Evolutionary conservation across 768 basidiomycete genomes (phyloP).

Genomic region (Dacryopinax primogenitus): DNA sequence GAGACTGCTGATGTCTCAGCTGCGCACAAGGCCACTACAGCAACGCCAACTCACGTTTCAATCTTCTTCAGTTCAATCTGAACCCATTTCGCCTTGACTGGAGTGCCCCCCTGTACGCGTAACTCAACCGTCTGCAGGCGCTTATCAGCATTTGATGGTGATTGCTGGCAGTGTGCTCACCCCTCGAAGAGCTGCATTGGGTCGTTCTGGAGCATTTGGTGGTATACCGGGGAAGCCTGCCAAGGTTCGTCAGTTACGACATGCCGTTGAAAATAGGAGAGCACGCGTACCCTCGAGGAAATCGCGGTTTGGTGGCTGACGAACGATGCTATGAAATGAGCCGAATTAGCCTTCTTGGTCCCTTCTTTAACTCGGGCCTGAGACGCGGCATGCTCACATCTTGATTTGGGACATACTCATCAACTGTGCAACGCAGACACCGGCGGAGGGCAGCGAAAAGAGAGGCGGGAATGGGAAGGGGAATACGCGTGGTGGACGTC

Average conservation of each 20-base stretch:
- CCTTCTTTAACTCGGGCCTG: background rate
- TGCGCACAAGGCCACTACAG: background rate
- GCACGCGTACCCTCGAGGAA: slow-evolving; percentile 10
- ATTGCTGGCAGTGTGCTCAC: slow-evolving; percentile 36
- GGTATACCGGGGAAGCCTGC: slow-evolving; percentile 83
- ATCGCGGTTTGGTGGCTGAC: slow-evolving; percentile 15
- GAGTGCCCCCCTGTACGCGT: slow-evolving; percentile 48
- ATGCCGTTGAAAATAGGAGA: background rate
- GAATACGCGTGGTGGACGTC: background rate
- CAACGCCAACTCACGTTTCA: slow-evolving; percentile 36
- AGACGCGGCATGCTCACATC: background rate
- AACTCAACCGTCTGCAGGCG: slow-evolving; percentile 64
- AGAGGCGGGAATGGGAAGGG: background rate
- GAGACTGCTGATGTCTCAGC: slow-evolving; percentile 30
- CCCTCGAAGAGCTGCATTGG: slow-evolving; percentile 73
- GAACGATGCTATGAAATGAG: slow-evolving; percentile 4
- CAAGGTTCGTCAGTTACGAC: background rate
- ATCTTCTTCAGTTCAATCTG: slow-evolving; percentile 83
- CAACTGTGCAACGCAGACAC: background rate
- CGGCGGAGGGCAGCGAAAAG: background rate
- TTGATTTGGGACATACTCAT: slow-evolving; percentile 5
- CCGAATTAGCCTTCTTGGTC: slow-evolving; percentile 4
- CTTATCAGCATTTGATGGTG: slow-evolving; percentile 16
- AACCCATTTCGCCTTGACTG: slow-evolving; percentile 85
- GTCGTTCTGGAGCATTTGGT: slow-evolving; percentile 57